Base-by-base conservation (phyloP, 148 eudicot genomes). In the Fagopyrum tataricum region DNA sequence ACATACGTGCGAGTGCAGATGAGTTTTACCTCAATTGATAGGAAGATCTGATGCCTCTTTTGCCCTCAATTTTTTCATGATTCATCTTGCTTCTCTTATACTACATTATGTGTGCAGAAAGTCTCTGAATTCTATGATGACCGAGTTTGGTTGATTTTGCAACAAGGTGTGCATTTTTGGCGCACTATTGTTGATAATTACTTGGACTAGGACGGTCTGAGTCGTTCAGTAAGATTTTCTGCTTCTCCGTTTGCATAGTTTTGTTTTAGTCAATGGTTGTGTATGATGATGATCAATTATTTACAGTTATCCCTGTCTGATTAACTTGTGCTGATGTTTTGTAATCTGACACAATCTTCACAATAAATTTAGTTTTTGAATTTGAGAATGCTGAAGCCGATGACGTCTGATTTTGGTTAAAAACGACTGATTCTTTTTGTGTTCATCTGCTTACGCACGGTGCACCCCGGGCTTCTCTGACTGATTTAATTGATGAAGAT, bases 221-320 rank as follows among this genome's bases (percentile, higher is more conserved):
- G 87, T 81, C 83, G 48, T 15, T 1, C 24, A 24, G 0, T 11
- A 2, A 10, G 37, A 31, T 31, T 37, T 4, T 39, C 4, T 6
- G 42, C 7, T 26, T 7, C 9, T 7, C 17, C 4, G 43, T 69
- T 52, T 43, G 67, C 14, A 21, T 42, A 6, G 4, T n/a, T 51
- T n/a, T 7, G 4, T 0, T 4, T 7, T 31, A 11, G 39, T 3
- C 31, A 2, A 31, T 42, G 69, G 47, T 23, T 82, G 82, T 78
- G 86, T 55, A 79, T 85, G 86, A 85, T 83, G 86, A 83, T 52
- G 67, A 9, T 12, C 61, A 9, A 49, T 47, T 24, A 77, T 26
- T 59, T 70, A 81, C 88, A 83, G 88, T 83, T 85, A 85, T 85
- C 86, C 86, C 88, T 85, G 86, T 85, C 88, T 85, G 84, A 85